Evolutionary conservation across 257 asterid genomes (phyloP).

Genomic region (Asclepias syriaca): DNA sequence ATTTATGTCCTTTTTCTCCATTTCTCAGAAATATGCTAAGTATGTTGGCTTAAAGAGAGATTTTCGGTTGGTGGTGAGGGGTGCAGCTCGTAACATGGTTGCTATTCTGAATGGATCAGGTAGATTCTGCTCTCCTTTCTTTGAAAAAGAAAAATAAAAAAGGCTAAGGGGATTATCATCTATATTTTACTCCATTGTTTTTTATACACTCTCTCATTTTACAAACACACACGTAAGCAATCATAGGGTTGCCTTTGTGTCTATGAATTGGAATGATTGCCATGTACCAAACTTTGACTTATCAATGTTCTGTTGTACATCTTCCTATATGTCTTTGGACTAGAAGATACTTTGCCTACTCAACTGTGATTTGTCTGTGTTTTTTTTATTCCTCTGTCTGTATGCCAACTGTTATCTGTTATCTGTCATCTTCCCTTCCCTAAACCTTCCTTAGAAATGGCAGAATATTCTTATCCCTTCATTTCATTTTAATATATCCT

Average conservation of each 20-base stretch:
- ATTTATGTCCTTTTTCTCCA: constrained; percentile 10
- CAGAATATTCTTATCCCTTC: background rate
- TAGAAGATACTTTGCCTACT: background rate
- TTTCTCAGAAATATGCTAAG: constrained; percentile 76
- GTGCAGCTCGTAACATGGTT: constrained; percentile 96
- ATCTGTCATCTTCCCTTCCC: background rate
- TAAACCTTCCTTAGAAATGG: background rate
- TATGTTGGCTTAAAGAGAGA: constrained; percentile 93
- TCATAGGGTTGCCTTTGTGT: background rate
- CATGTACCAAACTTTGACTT: background rate
- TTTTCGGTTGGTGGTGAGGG: constrained; percentile 94
- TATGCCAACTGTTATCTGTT: background rate
- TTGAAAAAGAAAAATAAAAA: too few relatives aligned
- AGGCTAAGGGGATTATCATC: background rate
- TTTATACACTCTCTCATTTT: background rate
- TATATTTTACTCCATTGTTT: background rate
- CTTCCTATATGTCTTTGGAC: background rate
- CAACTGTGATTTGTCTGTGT: background rate
- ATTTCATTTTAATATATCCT: background rate
- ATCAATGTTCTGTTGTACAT: background rate
- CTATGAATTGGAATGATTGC: background rate
- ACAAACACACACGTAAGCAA: background rate
- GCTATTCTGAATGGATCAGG: constrained; percentile 92
- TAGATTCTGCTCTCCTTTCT: constrained; percentile 12
- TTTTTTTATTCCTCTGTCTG: background rate